phyloP scores from a whole-genome alignment of 2,329 filamentous ascomycete genomes.

The Xylaria sp. region DNA sequence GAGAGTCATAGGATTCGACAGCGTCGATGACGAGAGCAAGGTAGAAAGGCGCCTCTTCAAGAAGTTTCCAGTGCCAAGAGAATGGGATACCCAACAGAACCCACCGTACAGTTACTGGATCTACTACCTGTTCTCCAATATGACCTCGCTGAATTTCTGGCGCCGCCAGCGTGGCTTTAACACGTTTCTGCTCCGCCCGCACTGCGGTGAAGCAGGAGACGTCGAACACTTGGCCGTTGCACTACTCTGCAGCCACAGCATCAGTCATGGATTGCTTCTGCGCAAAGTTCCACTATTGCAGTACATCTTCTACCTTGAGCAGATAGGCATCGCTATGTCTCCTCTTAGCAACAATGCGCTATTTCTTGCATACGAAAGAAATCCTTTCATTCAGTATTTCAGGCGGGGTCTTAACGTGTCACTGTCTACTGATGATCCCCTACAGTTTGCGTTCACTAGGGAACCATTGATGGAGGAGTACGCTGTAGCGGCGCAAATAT shows the following conservation, averaged over 20 bases:
- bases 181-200: constrained; percentile 90
- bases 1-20: constrained; percentile 95
- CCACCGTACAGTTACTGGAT: constrained; percentile 99
- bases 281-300: constrained; percentile 95
- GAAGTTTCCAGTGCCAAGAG: constrained; percentile 91
- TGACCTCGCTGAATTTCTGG: constrained; percentile 91
- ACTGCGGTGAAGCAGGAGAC: constrained; percentile 96
- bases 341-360: constrained; percentile 97
- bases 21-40: constrained; percentile 98
- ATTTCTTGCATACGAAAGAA: constrained; percentile 95
- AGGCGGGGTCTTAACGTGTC: constrained; percentile 94
- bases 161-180: constrained; percentile 93
- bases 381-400: constrained; percentile 96
- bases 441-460: constrained; percentile 98
- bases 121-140: constrained; percentile 96
- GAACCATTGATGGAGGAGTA: constrained; percentile 98
- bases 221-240: constrained; percentile 95
- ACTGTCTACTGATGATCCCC: constrained; percentile 92
- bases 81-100: constrained; percentile 93
- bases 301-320: constrained; percentile 97
- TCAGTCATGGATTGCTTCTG: constrained; percentile 91
- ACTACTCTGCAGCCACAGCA: constrained; percentile 92
- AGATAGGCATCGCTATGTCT: constrained; percentile 99
- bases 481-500: constrained; percentile 96
- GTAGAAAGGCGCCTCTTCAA: constrained; percentile 91